Evolutionary conservation across 148 eudicot genomes (phyloP).

Genomic region (Dysphania ambrosioides): DNA sequence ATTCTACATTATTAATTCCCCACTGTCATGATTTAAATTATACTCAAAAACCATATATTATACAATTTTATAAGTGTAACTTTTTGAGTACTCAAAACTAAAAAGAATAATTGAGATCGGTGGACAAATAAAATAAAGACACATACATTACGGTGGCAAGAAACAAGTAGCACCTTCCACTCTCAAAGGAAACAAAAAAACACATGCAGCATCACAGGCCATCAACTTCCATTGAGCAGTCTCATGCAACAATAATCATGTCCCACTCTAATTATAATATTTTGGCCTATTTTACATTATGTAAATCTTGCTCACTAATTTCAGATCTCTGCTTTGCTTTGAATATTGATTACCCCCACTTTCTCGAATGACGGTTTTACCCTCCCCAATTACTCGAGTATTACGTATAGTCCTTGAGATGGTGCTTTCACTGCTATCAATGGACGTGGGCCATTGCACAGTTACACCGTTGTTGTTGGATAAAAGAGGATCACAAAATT

Average conservation of each 20-base stretch:
- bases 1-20: no score
- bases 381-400: neutral
- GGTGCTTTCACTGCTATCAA: neutral
- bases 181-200: slow-evolving; percentile 8
- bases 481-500: slow-evolving; percentile 10
- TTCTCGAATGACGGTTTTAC: neutral
- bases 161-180: neutral
- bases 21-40: no score
- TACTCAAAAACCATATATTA: no score
- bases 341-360: slow-evolving; percentile 7
- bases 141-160: neutral
- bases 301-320: slow-evolving; percentile 5
- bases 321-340: slow-evolving; percentile 14
- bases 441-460: slow-evolving; percentile 13
- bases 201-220: slow-evolving; percentile 21
- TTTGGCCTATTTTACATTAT: neutral
- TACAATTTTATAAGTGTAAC: no score
- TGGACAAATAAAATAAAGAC: neutral
- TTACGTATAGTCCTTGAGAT: neutral
- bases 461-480: neutral
- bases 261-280: slow-evolving; percentile 8
- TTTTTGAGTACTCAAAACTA: no score
- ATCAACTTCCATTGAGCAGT: slow-evolving; percentile 3
- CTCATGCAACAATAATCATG: neutral
- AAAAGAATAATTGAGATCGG: neutral